Evolutionary conservation across 2,329 filamentous ascomycete species (phyloP).

Genomic region (Penicillium sp.): DNA sequence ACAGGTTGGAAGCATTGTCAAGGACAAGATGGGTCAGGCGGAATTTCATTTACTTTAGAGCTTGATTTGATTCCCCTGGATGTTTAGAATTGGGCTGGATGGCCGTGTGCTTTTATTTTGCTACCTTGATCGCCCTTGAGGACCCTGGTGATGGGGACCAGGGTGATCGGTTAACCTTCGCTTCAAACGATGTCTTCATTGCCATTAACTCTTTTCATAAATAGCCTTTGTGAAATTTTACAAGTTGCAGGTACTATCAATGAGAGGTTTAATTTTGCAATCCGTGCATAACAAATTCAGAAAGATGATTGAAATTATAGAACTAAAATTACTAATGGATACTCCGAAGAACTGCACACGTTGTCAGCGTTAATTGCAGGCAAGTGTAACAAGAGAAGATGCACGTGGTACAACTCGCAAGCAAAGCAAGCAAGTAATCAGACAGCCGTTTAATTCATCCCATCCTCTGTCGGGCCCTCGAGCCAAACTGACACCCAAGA

Average conservation of each 20-base stretch:
- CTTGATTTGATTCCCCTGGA: slow-evolving; percentile 8
- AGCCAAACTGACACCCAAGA: slow-evolving; percentile 41
- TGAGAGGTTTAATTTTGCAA: no score
- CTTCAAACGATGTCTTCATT: background rate
- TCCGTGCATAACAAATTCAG: no score
- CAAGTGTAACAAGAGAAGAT: background rate
- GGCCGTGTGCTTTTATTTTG: slow-evolving; percentile 5
- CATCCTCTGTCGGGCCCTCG: slow-evolving; percentile 43
- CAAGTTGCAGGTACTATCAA: background rate
- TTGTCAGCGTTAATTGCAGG: slow-evolving; percentile 20
- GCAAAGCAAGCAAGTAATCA: slow-evolving; percentile 32
- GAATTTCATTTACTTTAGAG: background rate
- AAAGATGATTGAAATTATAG: no score
- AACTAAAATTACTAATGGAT: background rate
- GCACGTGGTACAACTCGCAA: slow-evolving; percentile 16
- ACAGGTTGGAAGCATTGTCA: background rate
- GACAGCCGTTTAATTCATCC: slow-evolving; percentile 50
- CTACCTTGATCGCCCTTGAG: background rate
- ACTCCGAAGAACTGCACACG: slow-evolving; percentile 9
- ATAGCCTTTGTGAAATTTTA: slow-evolving; percentile 13
- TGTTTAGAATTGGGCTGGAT: slow-evolving; percentile 12
- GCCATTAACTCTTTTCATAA: slow-evolving; percentile 10
- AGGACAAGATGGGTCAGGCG: background rate
- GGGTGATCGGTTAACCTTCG: background rate
- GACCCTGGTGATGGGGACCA: slow-evolving; percentile 2